Base-by-base conservation (phyloP, 352 stramenopile species). In the Pythium scleroteichum region DNA sequence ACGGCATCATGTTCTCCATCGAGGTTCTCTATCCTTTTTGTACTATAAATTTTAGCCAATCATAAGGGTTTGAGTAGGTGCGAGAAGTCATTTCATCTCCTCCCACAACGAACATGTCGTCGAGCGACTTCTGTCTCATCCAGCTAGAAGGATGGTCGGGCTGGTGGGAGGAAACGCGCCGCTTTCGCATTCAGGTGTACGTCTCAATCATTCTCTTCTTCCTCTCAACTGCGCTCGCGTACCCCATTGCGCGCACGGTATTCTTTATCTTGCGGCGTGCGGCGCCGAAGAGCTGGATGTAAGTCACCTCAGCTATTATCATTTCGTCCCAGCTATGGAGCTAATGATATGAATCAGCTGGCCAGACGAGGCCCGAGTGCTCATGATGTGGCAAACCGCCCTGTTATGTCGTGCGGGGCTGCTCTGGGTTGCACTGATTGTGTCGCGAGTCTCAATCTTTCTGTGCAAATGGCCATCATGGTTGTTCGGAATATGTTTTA, bases 311-410 rank as follows among this genome's bases (percentile, higher is more conserved):
- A 10, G 5, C 29, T 5, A 10, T 35, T 35, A 5, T 10, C 29
- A 35, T 35, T 35, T 35, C n/a, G 29, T 10, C 29, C 10, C 10
- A 10, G 29, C 5, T 35, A 35, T 10, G 29, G 10, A 10, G 29
- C 29, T 35, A 35, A 35, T 35, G 10, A 10, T 35, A 10, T 5
- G 29, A 10, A 10, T 35, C 53, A 87, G 82, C 17, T 91, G 82
- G 82, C 78, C 82, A 0, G 68, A 89, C 49, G 80, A 92, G 35
- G 79, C 80, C 24, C 67, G 62, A 23, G 38, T 19, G 48, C 76
- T 90, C 50, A 88, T 87, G 77, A 83, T 85, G 75, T 92, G 82
- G 82, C 80, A 90, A 66, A 90, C 79, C 12, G 65, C 79, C 57
- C 75, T 90, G 10, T 48, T 92, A 23, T 90, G 75, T 53, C 78